Conservation (phyloP, 1,284 basidiomycete species). For the Uromyces viciae-fabae region DNA sequence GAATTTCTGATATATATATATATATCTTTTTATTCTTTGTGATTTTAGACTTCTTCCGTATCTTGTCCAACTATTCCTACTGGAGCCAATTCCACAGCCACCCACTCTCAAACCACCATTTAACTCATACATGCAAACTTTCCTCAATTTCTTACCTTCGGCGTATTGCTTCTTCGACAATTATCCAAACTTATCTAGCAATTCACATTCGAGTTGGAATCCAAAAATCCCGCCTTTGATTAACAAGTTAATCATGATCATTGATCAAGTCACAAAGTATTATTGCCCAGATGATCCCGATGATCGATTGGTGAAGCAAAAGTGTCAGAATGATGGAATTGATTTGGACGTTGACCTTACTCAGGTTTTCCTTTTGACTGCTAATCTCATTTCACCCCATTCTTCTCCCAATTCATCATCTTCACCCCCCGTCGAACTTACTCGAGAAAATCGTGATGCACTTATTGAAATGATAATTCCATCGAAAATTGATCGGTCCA, state of each 20-base stretch:
- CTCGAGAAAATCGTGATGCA: neutral
- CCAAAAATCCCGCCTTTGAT: conserved; percentile 21
- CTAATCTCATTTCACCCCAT: conserved; percentile 25
- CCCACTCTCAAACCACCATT: conserved; percentile 30
- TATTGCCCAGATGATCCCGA: conserved; percentile 33
- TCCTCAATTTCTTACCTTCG: conserved; percentile 37
- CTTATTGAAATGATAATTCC: conserved; percentile 17
- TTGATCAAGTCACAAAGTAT: conserved; percentile 25
- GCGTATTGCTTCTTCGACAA: neutral
- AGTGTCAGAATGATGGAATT: conserved; percentile 10
- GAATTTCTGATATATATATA: no score
- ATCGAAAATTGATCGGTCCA: conserved; percentile 12
- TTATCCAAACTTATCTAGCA: neutral
- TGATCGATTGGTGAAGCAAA: conserved; percentile 1
- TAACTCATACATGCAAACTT: conserved; percentile 25
- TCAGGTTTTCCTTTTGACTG: conserved; percentile 26
- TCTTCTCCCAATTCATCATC: neutral
- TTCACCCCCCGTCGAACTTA: neutral
- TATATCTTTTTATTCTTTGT: neutral
- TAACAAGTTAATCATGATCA: conserved; percentile 4
- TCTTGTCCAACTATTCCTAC: conserved; percentile 23
- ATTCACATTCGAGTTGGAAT: neutral
- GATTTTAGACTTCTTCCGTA: conserved; percentile 27
- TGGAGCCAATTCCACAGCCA: conserved; percentile 1
- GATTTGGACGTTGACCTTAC: conserved; percentile 37